A percentile compares a stretch with the other conserved stretches of the same genome.
phyloP scores from a whole-genome alignment of 306 rosid genomes.

The Delonix regia region DNA sequence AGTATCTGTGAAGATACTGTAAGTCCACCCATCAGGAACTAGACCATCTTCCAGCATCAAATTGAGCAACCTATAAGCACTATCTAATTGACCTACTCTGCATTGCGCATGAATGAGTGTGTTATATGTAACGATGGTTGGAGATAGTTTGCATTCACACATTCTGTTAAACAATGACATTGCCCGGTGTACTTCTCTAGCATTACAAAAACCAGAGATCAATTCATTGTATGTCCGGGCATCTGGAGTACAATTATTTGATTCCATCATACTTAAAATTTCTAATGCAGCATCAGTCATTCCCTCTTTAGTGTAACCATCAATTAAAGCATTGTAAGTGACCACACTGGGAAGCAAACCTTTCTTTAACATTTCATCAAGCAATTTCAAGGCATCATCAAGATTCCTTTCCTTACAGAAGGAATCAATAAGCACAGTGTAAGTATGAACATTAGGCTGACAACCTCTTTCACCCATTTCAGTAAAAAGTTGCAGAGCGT shows the following conservation, averaged over 20 bases:
- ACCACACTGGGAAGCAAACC: constrained; percentile 63
- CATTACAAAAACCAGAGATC: constrained; percentile 67
- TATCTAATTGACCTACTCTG: constrained; percentile 64
- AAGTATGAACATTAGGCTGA: constrained; percentile 67
- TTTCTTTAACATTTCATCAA: constrained; percentile 58
- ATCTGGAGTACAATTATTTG: constrained; percentile 62
- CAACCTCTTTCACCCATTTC: constrained; percentile 65
- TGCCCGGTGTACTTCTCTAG: constrained; percentile 61
- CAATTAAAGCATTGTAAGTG: constrained; percentile 65
- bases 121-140: constrained; percentile 63
- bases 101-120: constrained; percentile 73
- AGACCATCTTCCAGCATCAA: constrained; percentile 64
- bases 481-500: constrained; percentile 48
- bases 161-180: constrained; percentile 63
- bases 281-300: constrained; percentile 50
- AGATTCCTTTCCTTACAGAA: constrained; percentile 57
- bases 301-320: constrained; percentile 69
- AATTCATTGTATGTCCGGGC: constrained; percentile 69
- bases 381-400: constrained; percentile 51
- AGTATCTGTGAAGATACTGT: constrained; percentile 51
- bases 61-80: constrained; percentile 67
- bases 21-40: constrained; percentile 70
- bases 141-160: constrained; percentile 58
- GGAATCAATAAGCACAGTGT: constrained; percentile 59
- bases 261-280: constrained; percentile 63